A percentile compares a stretch with the other conserved stretches of the same genome.
Evolutionary conservation across 176 grass and related monocot species (phyloP).

Genomic region (Puya raimondii): DNA sequence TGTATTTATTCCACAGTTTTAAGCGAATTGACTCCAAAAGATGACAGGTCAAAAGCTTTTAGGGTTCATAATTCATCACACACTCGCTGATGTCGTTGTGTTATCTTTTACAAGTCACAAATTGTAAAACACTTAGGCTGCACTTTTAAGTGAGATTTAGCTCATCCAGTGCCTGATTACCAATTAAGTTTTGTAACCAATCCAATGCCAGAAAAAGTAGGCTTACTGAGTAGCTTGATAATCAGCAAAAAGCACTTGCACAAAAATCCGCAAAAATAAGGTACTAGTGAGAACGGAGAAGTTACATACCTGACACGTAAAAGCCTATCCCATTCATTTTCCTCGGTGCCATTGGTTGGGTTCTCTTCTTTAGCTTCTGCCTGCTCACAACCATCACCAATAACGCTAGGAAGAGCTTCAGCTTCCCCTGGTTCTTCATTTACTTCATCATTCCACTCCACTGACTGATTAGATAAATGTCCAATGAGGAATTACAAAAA

Average conservation of each 20-base stretch:
- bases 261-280: not conserved
- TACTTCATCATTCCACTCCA: constrained; percentile 91
- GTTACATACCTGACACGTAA: constrained; percentile 76
- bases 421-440: constrained; percentile 55
- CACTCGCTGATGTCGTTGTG: too few relatives aligned
- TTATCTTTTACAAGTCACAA: too few relatives aligned
- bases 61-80: too few relatives aligned
- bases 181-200: too few relatives aligned
- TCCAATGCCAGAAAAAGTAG: too few relatives aligned
- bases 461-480: constrained; percentile 44
- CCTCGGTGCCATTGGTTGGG: constrained; percentile 41
- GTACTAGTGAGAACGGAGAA: not conserved
- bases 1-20: too few relatives aligned
- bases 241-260: not conserved
- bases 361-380: constrained; percentile 58
- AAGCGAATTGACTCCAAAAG: too few relatives aligned
- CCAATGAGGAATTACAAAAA: not conserved
- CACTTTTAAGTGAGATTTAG: too few relatives aligned
- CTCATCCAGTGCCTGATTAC: too few relatives aligned
- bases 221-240: too few relatives aligned
- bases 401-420: constrained; percentile 37
- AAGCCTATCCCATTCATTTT: constrained; percentile 98
- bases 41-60: too few relatives aligned
- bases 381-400: constrained; percentile 40
- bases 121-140: too few relatives aligned